Conservation (phyloP, 164 flowering plant genomes). For the Buxus sempervirens region DNA sequence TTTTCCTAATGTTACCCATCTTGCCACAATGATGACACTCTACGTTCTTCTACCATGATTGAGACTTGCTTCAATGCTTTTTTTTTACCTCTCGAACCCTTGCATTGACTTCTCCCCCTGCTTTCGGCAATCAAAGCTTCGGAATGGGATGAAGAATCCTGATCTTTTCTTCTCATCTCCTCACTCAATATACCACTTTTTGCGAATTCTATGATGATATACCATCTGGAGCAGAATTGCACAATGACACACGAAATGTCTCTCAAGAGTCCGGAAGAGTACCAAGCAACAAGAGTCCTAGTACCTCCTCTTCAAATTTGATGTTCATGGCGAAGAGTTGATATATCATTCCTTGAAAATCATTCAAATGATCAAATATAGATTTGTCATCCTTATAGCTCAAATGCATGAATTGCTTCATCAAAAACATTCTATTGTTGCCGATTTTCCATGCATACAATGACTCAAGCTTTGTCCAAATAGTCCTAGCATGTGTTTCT, state of each 20-base stretch:
- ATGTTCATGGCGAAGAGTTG: too few species aligned
- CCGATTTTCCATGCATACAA: too few species aligned
- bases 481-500: too few species aligned
- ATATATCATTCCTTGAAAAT: too few species aligned
- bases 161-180: slow-evolving; percentile 9
- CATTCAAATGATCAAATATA: slow-evolving; percentile 13
- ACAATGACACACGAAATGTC: not conserved
- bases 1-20: slow-evolving; percentile 7
- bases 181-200: slow-evolving; percentile 8
- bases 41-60: not conserved
- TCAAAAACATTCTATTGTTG: too few species aligned
- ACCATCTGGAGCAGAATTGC: slow-evolving; percentile 8
- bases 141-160: not conserved
- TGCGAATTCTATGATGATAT: not conserved
- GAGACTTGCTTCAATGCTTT: not conserved
- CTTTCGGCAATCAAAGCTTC: too few species aligned
- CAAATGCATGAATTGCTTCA: too few species aligned
- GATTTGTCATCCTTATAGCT: slow-evolving; percentile 5
- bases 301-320: too few species aligned
- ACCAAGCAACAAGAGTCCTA: not conserved
- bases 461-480: too few species aligned
- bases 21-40: not conserved
- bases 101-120: not conserved
- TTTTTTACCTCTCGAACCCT: not conserved
- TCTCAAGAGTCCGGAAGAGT: not conserved